A percentile compares a stretch with the other conserved stretches of the same genome.
Conservation (phyloP, 495 filamentous ascomycete species). For the Xylaria grammica region DNA sequence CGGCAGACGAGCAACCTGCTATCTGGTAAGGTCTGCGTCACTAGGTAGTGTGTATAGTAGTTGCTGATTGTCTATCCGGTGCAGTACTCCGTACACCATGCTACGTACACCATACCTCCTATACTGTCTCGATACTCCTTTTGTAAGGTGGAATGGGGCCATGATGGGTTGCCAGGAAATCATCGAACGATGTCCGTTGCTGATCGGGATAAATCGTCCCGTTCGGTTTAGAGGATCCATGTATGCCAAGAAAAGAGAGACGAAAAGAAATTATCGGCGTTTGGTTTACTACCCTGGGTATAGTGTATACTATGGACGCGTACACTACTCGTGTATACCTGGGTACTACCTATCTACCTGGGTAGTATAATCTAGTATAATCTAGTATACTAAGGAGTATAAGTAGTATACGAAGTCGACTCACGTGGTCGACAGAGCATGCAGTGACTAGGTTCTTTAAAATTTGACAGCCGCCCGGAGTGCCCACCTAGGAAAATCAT, state of each 20-base stretch:
- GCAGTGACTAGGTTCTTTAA: constrained; percentile 20
- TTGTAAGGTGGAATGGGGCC: background rate
- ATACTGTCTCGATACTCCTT: background rate
- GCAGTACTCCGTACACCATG: too few relatives aligned
- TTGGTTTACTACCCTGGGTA: constrained; percentile 1
- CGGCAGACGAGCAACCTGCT: background rate
- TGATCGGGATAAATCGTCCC: background rate
- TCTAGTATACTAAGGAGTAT: too few relatives aligned
- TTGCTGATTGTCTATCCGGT: too few relatives aligned
- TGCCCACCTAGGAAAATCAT: constrained; percentile 11
- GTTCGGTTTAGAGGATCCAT: background rate
- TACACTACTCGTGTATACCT: too few relatives aligned
- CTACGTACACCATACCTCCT: background rate
- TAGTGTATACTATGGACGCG: background rate
- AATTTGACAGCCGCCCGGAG: constrained; percentile 22
- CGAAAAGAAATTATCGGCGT: constrained; percentile 15
- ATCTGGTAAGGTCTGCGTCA: background rate
- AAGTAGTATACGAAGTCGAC: too few relatives aligned
- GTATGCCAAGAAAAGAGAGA: constrained; percentile 9
- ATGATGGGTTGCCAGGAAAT: background rate
- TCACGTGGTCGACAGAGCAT: constrained; percentile 22
- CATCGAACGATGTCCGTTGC: constrained; percentile 10
- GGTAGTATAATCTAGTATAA: too few relatives aligned
- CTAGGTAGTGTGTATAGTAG: too few relatives aligned
- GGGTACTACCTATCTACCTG: too few relatives aligned